These are phyloP conservation scores for Fusarium nurragi DNA, from an alignment of 2,329 filamentous ascomycete genomes.

Conservation along the genomic window DNA sequence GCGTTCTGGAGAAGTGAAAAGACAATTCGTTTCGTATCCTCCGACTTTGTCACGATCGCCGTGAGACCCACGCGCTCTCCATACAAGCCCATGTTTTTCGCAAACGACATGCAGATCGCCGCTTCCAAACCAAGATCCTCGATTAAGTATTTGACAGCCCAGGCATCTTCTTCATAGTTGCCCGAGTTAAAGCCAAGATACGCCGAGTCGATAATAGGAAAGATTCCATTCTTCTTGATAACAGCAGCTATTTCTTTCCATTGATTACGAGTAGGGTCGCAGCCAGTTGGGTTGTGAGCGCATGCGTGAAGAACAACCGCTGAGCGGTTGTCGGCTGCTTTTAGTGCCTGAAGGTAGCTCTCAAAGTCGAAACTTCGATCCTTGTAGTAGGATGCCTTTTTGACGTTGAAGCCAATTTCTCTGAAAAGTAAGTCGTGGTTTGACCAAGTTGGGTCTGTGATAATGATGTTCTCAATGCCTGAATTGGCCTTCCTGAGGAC, in stretches of 20 bases:
- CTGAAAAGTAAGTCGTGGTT: slow-evolving; percentile 53
- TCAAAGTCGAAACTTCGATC: slow-evolving; percentile 48
- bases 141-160: slow-evolving; percentile 36
- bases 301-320: slow-evolving; percentile 53
- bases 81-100: slow-evolving; percentile 65
- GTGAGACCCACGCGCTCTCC: slow-evolving; percentile 50
- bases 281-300: slow-evolving; percentile 56
- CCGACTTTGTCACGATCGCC: slow-evolving; percentile 40
- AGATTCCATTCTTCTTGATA: slow-evolving; percentile 22
- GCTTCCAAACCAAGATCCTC: slow-evolving; percentile 57
- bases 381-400: slow-evolving; percentile 51
- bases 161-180: slow-evolving; percentile 39
- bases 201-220: slow-evolving; percentile 37
- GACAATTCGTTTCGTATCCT: slow-evolving; percentile 29
- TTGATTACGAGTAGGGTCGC: slow-evolving; percentile 45
- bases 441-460: slow-evolving; percentile 54
- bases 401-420: slow-evolving; percentile 47
- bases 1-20: slow-evolving; percentile 47
- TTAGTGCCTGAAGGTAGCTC: slow-evolving; percentile 42
- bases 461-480: slow-evolving; percentile 46
- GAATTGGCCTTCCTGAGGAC: slow-evolving; percentile 43
- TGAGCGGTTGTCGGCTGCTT: slow-evolving; percentile 37
- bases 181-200: slow-evolving; percentile 42
- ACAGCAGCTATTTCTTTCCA: slow-evolving; percentile 40
- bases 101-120: slow-evolving; percentile 68